Conservation (phyloP, 1,139 yeast genomes). For the Suhomyces ambrosiae region DNA sequence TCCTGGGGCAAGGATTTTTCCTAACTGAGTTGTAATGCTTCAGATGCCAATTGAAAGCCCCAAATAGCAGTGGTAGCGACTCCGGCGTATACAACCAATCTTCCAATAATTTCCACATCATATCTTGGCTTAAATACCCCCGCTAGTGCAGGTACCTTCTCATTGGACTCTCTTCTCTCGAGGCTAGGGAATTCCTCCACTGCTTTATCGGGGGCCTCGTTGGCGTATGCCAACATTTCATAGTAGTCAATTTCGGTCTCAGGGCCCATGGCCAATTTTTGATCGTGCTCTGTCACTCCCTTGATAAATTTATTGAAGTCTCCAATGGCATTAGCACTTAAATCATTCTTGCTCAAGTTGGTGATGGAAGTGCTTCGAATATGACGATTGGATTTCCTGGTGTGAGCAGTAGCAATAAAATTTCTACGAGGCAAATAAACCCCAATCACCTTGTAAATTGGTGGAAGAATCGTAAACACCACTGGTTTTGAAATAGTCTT, state of each 20-base stretch:
- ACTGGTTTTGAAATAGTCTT: conserved; percentile 65
- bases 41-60: conserved; percentile 39
- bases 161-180: conserved; percentile 9
- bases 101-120: conserved; percentile 74
- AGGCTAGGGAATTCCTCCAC: conserved; percentile 15
- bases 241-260: conserved; percentile 46
- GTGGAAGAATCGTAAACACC: conserved; percentile 52
- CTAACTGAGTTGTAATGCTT: conserved; percentile 17
- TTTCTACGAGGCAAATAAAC: conserved; percentile 45
- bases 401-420: conserved; percentile 45
- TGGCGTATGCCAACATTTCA: conserved; percentile 41
- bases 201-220: conserved; percentile 10
- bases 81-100: conserved; percentile 75
- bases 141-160: conserved; percentile 12
- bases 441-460: conserved; percentile 48
- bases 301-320: conserved; percentile 39
- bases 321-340: conserved; percentile 29
- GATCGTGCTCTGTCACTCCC: conserved; percentile 27
- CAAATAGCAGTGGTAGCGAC: conserved; percentile 53
- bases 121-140: conserved; percentile 58
- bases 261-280: conserved; percentile 41
- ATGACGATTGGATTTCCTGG: conserved; percentile 35
- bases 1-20: no score
- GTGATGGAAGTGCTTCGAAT: conserved; percentile 46
- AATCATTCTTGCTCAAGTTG: conserved; percentile 31